These are phyloP conservation scores for Dichotomopilus funicola DNA, from an alignment of 2,329 filamentous ascomycete species.

Conservation along the genomic window DNA sequence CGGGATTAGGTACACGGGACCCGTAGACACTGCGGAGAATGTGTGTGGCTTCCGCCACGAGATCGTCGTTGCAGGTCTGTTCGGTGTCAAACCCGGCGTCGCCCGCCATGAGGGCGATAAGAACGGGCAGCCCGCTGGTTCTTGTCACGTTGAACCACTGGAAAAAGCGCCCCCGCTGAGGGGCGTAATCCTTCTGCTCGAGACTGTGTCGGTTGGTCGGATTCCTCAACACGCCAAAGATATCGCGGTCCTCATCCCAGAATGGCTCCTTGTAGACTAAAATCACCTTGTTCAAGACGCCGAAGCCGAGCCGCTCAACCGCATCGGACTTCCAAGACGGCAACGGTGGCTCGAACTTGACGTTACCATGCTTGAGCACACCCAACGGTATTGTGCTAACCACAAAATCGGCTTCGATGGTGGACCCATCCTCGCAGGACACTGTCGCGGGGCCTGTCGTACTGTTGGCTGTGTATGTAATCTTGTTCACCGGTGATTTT, in stretches of 20 bases:
- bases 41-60: constrained; percentile 73
- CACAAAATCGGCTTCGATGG: constrained; percentile 80
- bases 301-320: constrained; percentile 81
- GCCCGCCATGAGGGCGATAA: constrained; percentile 92
- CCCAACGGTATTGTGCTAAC: constrained; percentile 86
- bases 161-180: constrained; percentile 84
- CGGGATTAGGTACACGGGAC: constrained; percentile 62
- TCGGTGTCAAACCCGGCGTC: constrained; percentile 90
- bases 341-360: constrained; percentile 86
- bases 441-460: constrained; percentile 49
- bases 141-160: constrained; percentile 96
- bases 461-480: constrained; percentile 54
- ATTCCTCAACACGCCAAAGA: constrained; percentile 84
- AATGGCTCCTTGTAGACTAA: constrained; percentile 84
- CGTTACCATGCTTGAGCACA: constrained; percentile 74
- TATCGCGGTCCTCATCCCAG: constrained; percentile 84
- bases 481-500: constrained; percentile 63
- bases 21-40: constrained; percentile 74
- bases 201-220: constrained; percentile 64
- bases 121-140: constrained; percentile 78
- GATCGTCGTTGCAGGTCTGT: constrained; percentile 62
- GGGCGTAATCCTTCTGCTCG: constrained; percentile 70
- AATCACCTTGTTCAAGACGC: constrained; percentile 90
- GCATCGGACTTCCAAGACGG: constrained; percentile 78
- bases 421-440: constrained; percentile 70